phyloP scores from a whole-genome alignment of 805 yeast genomes.

The Scheffersomyces stipitis region DNA sequence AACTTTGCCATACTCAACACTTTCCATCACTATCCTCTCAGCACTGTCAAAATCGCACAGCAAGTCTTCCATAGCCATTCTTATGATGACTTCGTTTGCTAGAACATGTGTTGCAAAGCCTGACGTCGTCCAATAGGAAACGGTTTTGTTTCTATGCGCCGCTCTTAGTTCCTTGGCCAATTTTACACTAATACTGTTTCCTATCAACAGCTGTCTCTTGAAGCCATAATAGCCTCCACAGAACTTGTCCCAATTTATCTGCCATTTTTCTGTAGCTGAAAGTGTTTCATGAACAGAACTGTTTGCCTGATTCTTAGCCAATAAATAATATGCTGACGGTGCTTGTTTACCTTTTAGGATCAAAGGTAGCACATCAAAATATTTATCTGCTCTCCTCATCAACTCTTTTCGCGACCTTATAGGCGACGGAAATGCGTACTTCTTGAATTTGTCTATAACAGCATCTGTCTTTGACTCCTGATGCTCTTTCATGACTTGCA shows the following conservation, averaged over 20 bases:
- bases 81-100: conserved; percentile 60
- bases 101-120: conserved; percentile 59
- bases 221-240: conserved; percentile 63
- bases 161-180: conserved; percentile 28
- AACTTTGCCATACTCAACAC: conserved; percentile 47
- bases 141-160: conserved; percentile 38
- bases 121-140: conserved; percentile 60
- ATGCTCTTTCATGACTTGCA: conserved; percentile 13
- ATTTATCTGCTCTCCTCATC: conserved; percentile 23
- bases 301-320: conserved; percentile 44
- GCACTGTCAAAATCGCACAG: conserved; percentile 40
- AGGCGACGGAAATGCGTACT: conserved; percentile 22
- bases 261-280: conserved; percentile 47
- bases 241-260: conserved; percentile 45
- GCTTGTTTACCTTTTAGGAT: conserved; percentile 43
- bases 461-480: conserved; percentile 11
- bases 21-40: conserved; percentile 44
- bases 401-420: conserved; percentile 31
- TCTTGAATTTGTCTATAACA: conserved; percentile 14
- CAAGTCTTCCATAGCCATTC: conserved; percentile 50
- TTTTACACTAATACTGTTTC: conserved; percentile 38
- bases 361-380: conserved; percentile 31
- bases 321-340: conserved; percentile 48
- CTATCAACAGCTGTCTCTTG: conserved; percentile 52
- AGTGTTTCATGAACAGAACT: conserved; percentile 43